A percentile compares a stretch with the other conserved stretches of the same genome.
These are phyloP conservation scores for Acacia melanoxylon DNA, from an alignment of 306 rosid genomes.

Conservation along the genomic window DNA sequence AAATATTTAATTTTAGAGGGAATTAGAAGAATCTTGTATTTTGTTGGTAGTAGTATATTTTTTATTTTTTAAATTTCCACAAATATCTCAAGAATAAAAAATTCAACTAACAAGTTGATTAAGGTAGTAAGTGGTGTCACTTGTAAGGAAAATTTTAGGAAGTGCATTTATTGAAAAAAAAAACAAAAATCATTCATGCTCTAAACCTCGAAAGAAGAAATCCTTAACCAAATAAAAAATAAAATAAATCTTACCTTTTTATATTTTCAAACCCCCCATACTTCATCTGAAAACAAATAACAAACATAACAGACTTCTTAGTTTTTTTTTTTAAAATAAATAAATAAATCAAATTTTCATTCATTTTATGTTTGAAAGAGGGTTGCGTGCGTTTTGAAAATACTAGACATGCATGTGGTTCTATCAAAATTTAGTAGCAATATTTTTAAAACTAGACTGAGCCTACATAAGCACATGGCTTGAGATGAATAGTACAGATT, in stretches of 20 bases:
- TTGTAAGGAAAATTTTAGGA: too few relatives aligned
- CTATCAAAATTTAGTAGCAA: not conserved
- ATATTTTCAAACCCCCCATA: not conserved
- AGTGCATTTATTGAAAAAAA: too few relatives aligned
- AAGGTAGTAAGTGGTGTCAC: too few relatives aligned
- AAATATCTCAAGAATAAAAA: not conserved
- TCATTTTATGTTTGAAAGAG: not conserved
- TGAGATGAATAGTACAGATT: not conserved
- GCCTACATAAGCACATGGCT: not conserved
- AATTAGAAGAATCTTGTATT: too few relatives aligned
- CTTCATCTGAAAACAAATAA: not conserved
- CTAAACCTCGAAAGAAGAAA: too few relatives aligned
- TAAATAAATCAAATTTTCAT: not conserved
- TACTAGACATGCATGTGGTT: not conserved
- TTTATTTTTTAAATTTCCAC: too few relatives aligned
- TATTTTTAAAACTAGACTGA: not conserved
- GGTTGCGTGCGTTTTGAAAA: not conserved
- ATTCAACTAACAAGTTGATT: not conserved
- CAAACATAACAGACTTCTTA: too few relatives aligned
- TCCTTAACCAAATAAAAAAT: too few relatives aligned
- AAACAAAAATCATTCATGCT: rapidly evolving
- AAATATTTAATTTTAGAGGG: too few relatives aligned
- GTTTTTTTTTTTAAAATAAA: not conserved
- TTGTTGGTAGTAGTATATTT: too few relatives aligned
- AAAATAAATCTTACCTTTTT: too few relatives aligned